Percentiles rank a stretch among this genome's conserved stretches.
phyloP scores from a whole-genome alignment of 169 alveolate genomes.

The Babesia ovata region DNA sequence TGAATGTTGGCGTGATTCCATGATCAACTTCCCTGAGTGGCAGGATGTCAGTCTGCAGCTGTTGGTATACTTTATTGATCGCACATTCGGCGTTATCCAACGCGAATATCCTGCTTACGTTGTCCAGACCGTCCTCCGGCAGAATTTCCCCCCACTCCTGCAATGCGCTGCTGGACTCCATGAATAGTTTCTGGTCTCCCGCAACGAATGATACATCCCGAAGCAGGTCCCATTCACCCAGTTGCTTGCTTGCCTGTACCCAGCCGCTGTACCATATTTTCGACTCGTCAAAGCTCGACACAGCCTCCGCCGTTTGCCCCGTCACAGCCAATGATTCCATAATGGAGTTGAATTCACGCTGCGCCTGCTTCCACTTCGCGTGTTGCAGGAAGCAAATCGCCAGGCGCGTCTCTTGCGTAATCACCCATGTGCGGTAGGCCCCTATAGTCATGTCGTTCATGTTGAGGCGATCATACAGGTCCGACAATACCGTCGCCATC shows the following conservation, averaged over 20 bases:
- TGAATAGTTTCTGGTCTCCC: constrained; percentile 64
- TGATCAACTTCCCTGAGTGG: constrained; percentile 21
- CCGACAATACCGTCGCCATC: constrained; percentile 61
- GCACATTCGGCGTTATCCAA: constrained; percentile 38
- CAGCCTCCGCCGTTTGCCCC: constrained; percentile 71
- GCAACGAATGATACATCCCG: constrained; percentile 74
- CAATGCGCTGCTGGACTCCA: constrained; percentile 65
- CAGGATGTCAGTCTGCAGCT: constrained; percentile 30
- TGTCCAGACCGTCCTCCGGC: constrained; percentile 51
- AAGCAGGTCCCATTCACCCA: constrained; percentile 74
- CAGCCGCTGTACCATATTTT: constrained; percentile 77
- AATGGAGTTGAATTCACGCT: constrained; percentile 58
- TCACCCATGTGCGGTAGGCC: constrained; percentile 64
- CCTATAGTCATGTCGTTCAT: constrained; percentile 62
- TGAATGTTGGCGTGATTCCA: constrained; percentile 11
- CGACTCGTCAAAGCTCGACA: constrained; percentile 70
- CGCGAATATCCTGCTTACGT: constrained; percentile 44
- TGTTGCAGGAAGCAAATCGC: constrained; percentile 62
- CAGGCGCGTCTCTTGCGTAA: constrained; percentile 63
- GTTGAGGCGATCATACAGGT: constrained; percentile 40
- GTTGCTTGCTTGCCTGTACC: constrained; percentile 74
- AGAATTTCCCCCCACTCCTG: constrained; percentile 70
- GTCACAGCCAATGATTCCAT: constrained; percentile 53
- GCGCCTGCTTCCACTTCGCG: constrained; percentile 65
- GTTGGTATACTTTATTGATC: constrained; percentile 15